Conservation (phyloP, 2,329 filamentous ascomycete species). For the Ophiostoma sp. region DNA sequence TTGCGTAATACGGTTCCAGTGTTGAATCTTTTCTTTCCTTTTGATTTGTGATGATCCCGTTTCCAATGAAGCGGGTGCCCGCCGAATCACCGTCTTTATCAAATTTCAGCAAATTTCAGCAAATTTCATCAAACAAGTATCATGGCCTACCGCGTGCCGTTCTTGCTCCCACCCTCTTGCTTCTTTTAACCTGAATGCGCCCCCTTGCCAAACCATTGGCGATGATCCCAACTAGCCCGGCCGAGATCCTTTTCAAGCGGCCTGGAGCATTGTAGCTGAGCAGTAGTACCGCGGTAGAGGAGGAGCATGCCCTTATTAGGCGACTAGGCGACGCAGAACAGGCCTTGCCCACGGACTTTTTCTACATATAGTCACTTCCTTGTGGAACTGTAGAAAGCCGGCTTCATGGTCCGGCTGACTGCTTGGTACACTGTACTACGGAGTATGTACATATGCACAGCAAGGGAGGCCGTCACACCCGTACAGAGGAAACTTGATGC, state of each 20-base stretch:
- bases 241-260: neutral
- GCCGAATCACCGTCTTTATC: neutral
- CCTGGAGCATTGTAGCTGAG: neutral
- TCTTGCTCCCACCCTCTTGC: neutral
- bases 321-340: neutral
- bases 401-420: neutral
- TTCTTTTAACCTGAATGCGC: neutral
- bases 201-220: neutral
- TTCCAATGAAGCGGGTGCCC: neutral
- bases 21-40: neutral
- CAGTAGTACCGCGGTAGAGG: neutral
- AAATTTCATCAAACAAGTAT: neutral
- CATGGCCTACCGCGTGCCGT: neutral
- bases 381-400: neutral
- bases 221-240: neutral
- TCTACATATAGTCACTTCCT: conserved; percentile 1
- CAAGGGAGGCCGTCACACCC: neutral
- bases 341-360: neutral
- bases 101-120: too few species aligned
- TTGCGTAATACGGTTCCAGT: neutral
- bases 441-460: neutral
- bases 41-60: neutral
- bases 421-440: neutral
- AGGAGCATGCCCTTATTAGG: neutral
- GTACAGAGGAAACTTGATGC: neutral